Evolutionary conservation across 2,329 filamentous ascomycete species (phyloP).

Genomic region (Pseudofabraea citricarpa): DNA sequence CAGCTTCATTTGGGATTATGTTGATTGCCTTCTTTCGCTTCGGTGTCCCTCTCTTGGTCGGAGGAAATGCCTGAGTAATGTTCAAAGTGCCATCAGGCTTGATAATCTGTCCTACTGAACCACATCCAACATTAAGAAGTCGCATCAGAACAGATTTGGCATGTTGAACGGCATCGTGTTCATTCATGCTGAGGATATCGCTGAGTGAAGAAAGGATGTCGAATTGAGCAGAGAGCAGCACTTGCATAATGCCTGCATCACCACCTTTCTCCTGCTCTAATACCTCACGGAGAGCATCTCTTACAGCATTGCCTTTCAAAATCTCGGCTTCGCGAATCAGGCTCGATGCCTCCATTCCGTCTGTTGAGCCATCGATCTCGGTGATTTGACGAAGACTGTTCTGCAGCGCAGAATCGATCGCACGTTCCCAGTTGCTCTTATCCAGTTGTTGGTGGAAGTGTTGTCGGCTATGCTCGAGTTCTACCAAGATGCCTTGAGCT

Average conservation of each 20-base stretch:
- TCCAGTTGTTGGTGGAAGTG: constrained; percentile 83
- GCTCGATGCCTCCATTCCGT: constrained; percentile 64
- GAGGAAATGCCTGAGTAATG: constrained; percentile 61
- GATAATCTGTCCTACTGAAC: constrained; percentile 75
- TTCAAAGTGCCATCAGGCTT: constrained; percentile 73
- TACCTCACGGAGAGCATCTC: constrained; percentile 72
- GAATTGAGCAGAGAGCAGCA: constrained; percentile 84
- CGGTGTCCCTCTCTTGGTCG: constrained; percentile 68
- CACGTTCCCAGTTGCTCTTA: constrained; percentile 80
- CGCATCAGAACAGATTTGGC: constrained; percentile 74
- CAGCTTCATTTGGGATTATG: constrained; percentile 19
- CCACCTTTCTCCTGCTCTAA: constrained; percentile 79
- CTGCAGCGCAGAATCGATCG: constrained; percentile 81
- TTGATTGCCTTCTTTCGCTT: constrained; percentile 60
- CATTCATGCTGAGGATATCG: constrained; percentile 75
- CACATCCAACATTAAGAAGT: constrained; percentile 71
- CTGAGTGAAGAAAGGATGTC: constrained; percentile 82
- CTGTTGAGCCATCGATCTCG: constrained; percentile 60
- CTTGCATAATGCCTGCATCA: constrained; percentile 74
- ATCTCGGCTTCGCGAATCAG: constrained; percentile 80
- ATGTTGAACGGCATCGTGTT: constrained; percentile 75
- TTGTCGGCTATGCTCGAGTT: constrained; percentile 84
- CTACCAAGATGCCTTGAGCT: constrained; percentile 80
- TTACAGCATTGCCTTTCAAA: constrained; percentile 75
- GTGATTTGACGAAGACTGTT: constrained; percentile 78